Evolutionary conservation across 805 yeast genomes (phyloP).

Genomic region (Kodamaea sagamina): DNA sequence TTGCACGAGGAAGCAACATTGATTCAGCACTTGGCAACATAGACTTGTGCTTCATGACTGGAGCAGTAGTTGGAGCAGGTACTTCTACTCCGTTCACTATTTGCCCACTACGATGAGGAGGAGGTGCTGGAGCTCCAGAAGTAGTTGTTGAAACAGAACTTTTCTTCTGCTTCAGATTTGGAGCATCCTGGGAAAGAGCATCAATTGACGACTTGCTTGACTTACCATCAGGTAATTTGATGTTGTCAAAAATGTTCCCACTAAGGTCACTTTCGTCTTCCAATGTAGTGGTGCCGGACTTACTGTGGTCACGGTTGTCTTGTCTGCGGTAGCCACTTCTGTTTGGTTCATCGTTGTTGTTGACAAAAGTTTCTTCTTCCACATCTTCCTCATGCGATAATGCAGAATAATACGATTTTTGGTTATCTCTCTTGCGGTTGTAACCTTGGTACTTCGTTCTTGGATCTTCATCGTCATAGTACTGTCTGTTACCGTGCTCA

Average conservation of each 20-base stretch:
- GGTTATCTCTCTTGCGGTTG: constrained; percentile 20
- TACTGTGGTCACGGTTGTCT: constrained; percentile 14
- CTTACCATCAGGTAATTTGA: constrained; percentile 50
- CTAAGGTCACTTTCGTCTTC: constrained; percentile 31
- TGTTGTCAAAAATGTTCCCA: constrained; percentile 42
- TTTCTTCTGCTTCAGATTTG: constrained; percentile 2
- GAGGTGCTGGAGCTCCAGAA: constrained; percentile 2
- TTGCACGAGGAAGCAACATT: constrained; percentile 36
- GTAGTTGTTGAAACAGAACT: constrained; percentile 1
- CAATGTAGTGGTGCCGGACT: constrained; percentile 7
- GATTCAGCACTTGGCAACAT: constrained; percentile 38
- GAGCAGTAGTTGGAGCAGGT: background rate
- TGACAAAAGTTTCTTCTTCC: constrained; percentile 44
- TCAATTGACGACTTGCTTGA: constrained; percentile 14
- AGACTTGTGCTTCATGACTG: constrained; percentile 23
- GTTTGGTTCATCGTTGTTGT: constrained; percentile 27
- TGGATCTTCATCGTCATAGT: constrained; percentile 11
- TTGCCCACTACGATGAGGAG: constrained; percentile 6
- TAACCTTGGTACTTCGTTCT: constrained; percentile 1
- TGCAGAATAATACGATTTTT: constrained; percentile 30
- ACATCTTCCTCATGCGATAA: constrained; percentile 26
- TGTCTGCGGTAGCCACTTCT: constrained; percentile 10
- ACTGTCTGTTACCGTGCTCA: constrained; percentile 29
- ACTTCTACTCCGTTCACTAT: no score
- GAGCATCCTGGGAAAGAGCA: constrained; percentile 5